Evolutionary conservation across 768 basidiomycete species (phyloP), one percentile per base, ranked within the genome.

Genomic region (Lentinula aciculospora): DNA sequence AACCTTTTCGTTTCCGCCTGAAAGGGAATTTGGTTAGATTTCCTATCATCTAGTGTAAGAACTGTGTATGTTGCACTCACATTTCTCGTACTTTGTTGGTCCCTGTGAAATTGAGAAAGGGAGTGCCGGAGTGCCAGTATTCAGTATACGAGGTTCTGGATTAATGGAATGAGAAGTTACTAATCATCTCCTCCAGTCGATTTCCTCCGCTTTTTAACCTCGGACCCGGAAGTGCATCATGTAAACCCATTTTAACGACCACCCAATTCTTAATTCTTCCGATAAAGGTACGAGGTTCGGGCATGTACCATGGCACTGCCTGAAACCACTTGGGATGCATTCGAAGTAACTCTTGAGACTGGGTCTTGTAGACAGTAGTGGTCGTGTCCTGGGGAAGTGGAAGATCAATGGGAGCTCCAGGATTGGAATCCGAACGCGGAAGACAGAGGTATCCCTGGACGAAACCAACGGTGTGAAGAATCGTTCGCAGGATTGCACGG

Each of bases 301-400:
- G 73, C 60, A 73, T 77, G 61, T 82, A 82, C 79, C 80, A 81
- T 21, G 80, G 80, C 51, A 65, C 66, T 4, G 71, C 65, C 25
- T 69, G 62, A 53, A 58, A 77, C 61, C 74, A 48, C 21, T 37
- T 56, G n/a, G 44, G 34, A 25, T 47, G 44, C 36, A 34, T 32
- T 15, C 37, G 31, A 44, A 32, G 31, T 21, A 48, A n/a, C 21
- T 39, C 25, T 8, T 29, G 48, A 2, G 19, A 29, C 8, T 28
- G 42, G 8, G 2, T 3, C 3, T 17, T n/a, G 21, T 12, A 17
- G 31, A 25, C 21, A 44, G 55, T 44, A 40, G 25, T 6, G 42
- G 31, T 9, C 29, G 32, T 39, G 3, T 23, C 40, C 15, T 23
- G 31, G 12, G 13, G 64, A 4, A 65, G 34, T 1, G 66, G 58